Evolutionary conservation across 2,329 filamentous ascomycete species (phyloP), one percentile per base, ranked within the genome.

Genomic region (Epicoccum sorghinum): DNA sequence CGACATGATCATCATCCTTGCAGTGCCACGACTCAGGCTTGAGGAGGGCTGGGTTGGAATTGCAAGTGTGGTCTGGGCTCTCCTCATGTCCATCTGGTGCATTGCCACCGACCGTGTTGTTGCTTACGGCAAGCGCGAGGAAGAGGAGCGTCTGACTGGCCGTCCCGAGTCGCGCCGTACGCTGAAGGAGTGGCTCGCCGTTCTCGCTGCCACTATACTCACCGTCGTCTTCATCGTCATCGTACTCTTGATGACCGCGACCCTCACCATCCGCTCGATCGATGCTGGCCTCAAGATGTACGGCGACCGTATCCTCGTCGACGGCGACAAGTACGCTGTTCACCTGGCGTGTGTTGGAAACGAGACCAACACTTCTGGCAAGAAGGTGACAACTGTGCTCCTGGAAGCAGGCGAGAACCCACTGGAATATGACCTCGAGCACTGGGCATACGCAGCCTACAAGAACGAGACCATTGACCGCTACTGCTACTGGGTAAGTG

Each of bases 21-120:
- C 89, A 0, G 90, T 96, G 0, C 80, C 86, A 42, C 84, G 86
- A 60, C 83, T 93, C 13, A 84, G 93, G 12, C 80, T 88, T 18
- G 92, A 97, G 73, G 93, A 98, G 75, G 89, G 91, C 29, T 96
- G 92, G 88, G 87, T 95, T 0, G 95, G 95, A n/a, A 89, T 95
- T 50, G 86, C 85, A 8, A 95, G 90, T 37, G 89, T 93, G 3
- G 77, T 91, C 13, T 97, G 90, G 93, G 90, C 91, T 14, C 80
- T 91, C 3, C 61, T 95, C 40, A 90, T 96, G 70, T 84, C 89
- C 32, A 73, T 89, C 3, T 98, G 91, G 86, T 89, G 89, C 23
- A 80, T 97, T 18, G 67, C 88, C 7, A 90, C 89, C 7, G 93
- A 96, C 69, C 83, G 89, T 42, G 86, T 90, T 4, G 95, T 99